Evolutionary conservation across 2,329 filamentous ascomycete genomes (phyloP).

Genomic region (Bertia moriformis): DNA sequence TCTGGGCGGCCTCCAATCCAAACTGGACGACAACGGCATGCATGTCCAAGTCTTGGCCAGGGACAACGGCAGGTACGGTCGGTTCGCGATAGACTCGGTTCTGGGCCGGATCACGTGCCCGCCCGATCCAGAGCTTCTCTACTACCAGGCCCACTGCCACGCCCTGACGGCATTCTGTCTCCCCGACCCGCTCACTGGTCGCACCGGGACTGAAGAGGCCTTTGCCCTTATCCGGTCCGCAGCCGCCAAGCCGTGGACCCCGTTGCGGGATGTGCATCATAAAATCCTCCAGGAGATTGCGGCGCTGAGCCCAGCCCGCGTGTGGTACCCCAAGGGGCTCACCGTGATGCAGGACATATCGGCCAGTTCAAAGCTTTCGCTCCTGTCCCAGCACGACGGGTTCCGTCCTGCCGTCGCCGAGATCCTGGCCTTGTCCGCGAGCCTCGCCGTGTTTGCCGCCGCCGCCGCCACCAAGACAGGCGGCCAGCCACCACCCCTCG

Average conservation of each 20-base stretch:
- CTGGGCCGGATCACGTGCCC: conserved; percentile 30
- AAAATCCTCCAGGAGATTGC: conserved; percentile 9
- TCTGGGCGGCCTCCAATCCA: neutral
- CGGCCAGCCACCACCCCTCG: neutral
- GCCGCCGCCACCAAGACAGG: too few relatives aligned
- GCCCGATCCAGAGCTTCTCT: conserved; percentile 25
- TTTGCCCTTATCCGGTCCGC: conserved; percentile 22
- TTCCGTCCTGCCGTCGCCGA: conserved; percentile 12
- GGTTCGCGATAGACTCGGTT: conserved; percentile 26
- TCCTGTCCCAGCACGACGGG: conserved; percentile 20
- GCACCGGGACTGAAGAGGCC: conserved; percentile 33
- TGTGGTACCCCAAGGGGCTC: conserved; percentile 19
- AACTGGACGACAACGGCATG: conserved; percentile 4
- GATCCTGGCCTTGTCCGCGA: conserved; percentile 14
- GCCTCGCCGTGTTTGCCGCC: conserved; percentile 9
- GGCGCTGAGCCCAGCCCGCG: conserved; percentile 13
- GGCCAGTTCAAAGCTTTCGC: conserved; percentile 17
- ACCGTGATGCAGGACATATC: conserved; percentile 16
- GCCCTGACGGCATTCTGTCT: conserved; percentile 31
- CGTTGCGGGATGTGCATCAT: conserved; percentile 5
- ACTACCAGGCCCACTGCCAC: conserved; percentile 29
- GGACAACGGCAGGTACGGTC: conserved; percentile 18
- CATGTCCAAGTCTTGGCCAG: conserved; percentile 20
- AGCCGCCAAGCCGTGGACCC: conserved; percentile 17
- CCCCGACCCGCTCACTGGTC: conserved; percentile 28